Percentiles rank a stretch among this genome's conserved stretches.
phyloP scores from a whole-genome alignment of 2,329 filamentous ascomycete genomes.

The Ceratocystis papillata region DNA sequence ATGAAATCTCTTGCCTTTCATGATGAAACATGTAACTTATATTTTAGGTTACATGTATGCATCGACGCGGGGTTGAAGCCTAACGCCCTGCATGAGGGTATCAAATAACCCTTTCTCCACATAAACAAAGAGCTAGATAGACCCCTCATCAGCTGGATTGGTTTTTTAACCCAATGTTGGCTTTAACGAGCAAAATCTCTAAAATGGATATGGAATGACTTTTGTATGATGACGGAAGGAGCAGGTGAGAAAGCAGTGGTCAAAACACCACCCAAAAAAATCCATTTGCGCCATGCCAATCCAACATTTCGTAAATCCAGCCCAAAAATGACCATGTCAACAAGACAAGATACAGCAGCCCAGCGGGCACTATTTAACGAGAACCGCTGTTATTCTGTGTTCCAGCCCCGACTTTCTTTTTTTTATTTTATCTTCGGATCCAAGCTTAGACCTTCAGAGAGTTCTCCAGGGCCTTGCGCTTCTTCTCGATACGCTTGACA shows the following conservation, averaged over 20 bases:
- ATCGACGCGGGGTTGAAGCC: too few species aligned
- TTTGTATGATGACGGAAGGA: conserved; percentile 2
- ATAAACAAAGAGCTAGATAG: too few species aligned
- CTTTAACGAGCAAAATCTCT: too few species aligned
- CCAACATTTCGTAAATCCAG: conserved; percentile 8
- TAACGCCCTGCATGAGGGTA: too few species aligned
- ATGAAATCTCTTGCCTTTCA: too few species aligned
- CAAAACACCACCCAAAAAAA: conserved; percentile 17
- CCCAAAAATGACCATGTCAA: conserved; percentile 19
- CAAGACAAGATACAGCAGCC: conserved; percentile 22
- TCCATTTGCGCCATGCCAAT: conserved; percentile 24
- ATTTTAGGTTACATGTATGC: too few species aligned
- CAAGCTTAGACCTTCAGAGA: conserved; percentile 89
- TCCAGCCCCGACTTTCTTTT: conserved; percentile 23
- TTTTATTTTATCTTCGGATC: conserved; percentile 16
- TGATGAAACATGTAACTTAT: too few species aligned
- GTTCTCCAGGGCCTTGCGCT: conserved; percentile 82
- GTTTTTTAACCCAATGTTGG: too few species aligned
- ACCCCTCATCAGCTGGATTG: too few species aligned
- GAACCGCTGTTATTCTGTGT: conserved; percentile 20
- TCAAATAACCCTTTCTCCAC: too few species aligned
- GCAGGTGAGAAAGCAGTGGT: conserved; percentile 5
- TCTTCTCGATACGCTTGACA: conserved; percentile 65
- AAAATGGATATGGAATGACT: neutral
- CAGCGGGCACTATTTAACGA: conserved; percentile 20